phyloP scores from a whole-genome alignment of 352 stramenopile species.

The Globisporangium orthogonon region DNA sequence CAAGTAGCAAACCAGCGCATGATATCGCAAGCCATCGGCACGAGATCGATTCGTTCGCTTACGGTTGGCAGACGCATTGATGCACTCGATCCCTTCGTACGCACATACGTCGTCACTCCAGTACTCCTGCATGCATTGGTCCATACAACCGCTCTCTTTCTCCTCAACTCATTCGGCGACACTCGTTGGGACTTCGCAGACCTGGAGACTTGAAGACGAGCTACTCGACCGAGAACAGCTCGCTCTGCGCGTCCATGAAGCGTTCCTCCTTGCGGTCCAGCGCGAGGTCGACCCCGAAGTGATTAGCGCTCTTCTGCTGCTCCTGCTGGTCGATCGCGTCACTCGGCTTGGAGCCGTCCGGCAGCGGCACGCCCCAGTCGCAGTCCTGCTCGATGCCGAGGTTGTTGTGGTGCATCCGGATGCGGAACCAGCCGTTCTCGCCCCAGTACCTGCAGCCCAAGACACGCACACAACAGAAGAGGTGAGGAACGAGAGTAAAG shows the following conservation, averaged over 20 bases:
- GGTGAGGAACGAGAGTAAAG: not conserved
- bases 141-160: too few species aligned
- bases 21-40: too few species aligned
- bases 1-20: too few species aligned
- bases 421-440: conserved; percentile 90
- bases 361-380: conserved; percentile 84
- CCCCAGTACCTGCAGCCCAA: conserved; percentile 66
- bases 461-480: not conserved
- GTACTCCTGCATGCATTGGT: too few species aligned
- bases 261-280: conserved; percentile 10
- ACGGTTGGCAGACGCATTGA: not conserved
- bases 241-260: conserved; percentile 21
- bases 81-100: too few species aligned
- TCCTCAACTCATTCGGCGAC: not conserved
- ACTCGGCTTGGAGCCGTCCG: conserved; percentile 64
- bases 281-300: conserved; percentile 5
- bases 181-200: not conserved
- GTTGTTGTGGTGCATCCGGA: conserved; percentile 89
- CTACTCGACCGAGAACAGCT: conserved; percentile 32
- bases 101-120: too few species aligned
- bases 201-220: not conserved
- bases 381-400: conserved; percentile 85
- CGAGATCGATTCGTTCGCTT: not conserved
- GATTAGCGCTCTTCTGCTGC: not conserved
- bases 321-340: conserved; percentile 5